phyloP scores from a whole-genome alignment of 2,329 filamentous ascomycete species.

The Geosmithia morbida region DNA sequence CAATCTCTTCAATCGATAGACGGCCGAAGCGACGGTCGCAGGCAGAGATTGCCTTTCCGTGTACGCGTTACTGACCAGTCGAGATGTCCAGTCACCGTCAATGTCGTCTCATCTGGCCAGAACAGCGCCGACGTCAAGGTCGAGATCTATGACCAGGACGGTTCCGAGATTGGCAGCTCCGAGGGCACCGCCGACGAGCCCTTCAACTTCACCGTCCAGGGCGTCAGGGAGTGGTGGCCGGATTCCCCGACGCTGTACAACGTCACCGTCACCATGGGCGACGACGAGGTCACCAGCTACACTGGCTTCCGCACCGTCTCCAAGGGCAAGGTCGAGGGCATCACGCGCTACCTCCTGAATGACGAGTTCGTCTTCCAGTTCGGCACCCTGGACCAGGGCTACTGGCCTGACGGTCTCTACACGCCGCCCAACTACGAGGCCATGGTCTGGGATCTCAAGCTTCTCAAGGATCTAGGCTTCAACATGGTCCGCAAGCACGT shows the following conservation, averaged over 20 bases:
- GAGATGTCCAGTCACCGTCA: slow-evolving; percentile 32
- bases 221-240: slow-evolving; percentile 50
- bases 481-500: slow-evolving; percentile 61
- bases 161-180: slow-evolving; percentile 25
- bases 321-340: slow-evolving; percentile 37
- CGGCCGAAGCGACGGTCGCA: too few species aligned
- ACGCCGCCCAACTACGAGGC: slow-evolving; percentile 50
- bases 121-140: slow-evolving; percentile 19
- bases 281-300: slow-evolving; percentile 47
- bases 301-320: slow-evolving; percentile 54
- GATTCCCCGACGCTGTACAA: slow-evolving; percentile 50
- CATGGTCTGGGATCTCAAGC: slow-evolving; percentile 50
- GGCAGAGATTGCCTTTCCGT: too few species aligned
- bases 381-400: slow-evolving; percentile 56
- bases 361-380: slow-evolving; percentile 56
- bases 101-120: slow-evolving; percentile 30
- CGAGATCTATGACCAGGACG: slow-evolving; percentile 18
- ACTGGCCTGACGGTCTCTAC: slow-evolving; percentile 57
- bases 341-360: slow-evolving; percentile 49
- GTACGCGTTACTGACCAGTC: not conserved
- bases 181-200: slow-evolving; percentile 29
- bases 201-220: slow-evolving; percentile 39
- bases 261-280: slow-evolving; percentile 34
- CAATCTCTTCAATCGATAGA: too few species aligned
- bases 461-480: slow-evolving; percentile 51